Evolutionary conservation across 179 eudicot genomes (phyloP).

Genomic region (Actinidia chinensis): DNA sequence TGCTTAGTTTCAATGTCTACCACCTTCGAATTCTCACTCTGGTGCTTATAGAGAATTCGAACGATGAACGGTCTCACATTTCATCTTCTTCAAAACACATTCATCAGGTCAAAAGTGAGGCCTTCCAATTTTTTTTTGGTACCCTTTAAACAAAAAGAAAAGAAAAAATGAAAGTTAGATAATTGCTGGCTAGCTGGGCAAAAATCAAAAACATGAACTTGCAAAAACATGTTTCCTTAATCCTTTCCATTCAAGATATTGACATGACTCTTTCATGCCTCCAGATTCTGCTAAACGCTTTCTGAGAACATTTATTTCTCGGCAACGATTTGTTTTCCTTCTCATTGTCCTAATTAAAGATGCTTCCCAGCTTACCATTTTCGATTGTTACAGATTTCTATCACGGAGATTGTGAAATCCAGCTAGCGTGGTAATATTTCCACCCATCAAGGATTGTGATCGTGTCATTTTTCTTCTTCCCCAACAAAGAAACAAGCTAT

Average conservation of each 20-base stretch:
- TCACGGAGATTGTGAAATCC: background rate
- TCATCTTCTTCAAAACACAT: background rate
- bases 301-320: background rate
- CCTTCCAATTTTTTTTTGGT: background rate
- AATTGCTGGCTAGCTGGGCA: background rate
- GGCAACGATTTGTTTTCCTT: background rate
- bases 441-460: conserved; percentile 1
- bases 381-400: background rate
- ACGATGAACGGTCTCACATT: background rate
- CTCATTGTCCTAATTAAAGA: background rate
- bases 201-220: background rate
- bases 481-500: conserved; percentile 12
- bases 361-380: background rate
- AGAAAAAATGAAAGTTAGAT: background rate
- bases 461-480: background rate
- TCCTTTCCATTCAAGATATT: background rate
- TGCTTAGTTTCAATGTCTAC: background rate
- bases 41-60: background rate
- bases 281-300: conserved; percentile 12
- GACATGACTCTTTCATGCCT: background rate
- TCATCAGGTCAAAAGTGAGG: background rate
- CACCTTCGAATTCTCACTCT: background rate
- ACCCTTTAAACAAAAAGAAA: background rate
- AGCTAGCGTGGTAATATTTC: background rate
- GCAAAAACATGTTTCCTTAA: background rate